phyloP scores from a whole-genome alignment of 805 yeast species.

The Saccharomyces kudriavzevii region DNA sequence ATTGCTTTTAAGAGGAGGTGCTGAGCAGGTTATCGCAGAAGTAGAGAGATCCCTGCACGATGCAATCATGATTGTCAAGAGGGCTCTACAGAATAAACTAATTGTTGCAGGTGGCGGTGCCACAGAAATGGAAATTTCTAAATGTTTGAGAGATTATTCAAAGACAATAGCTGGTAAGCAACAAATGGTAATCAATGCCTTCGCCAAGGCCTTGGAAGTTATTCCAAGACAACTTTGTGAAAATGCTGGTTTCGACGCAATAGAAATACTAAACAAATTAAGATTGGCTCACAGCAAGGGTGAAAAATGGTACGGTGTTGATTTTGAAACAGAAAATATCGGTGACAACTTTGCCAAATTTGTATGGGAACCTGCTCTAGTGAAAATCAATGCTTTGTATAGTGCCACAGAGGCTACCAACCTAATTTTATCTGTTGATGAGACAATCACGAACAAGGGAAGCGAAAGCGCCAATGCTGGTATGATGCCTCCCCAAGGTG shows the following conservation, averaged over 20 bases:
- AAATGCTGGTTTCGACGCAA: slow-evolving; percentile 97
- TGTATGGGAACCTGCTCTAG: slow-evolving; percentile 97
- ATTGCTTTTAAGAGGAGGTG: slow-evolving; percentile 89
- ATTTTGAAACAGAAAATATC: slow-evolving; percentile 73
- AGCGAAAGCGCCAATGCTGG: slow-evolving; percentile 46
- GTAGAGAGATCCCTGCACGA: slow-evolving; percentile 96
- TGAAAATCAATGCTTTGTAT: slow-evolving; percentile 85
- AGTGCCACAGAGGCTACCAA: slow-evolving; percentile 97
- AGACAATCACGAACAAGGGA: slow-evolving; percentile 73
- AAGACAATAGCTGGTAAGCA: slow-evolving; percentile 90
- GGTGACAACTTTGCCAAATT: slow-evolving; percentile 78
- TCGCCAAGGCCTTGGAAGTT: slow-evolving; percentile 88
- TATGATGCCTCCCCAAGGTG: slow-evolving; percentile 39
- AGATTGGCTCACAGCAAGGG: slow-evolving; percentile 94
- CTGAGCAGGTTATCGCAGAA: slow-evolving; percentile 96
- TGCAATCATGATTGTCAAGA: slow-evolving; percentile 95
- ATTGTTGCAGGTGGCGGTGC: slow-evolving; percentile 99
- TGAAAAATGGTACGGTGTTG: slow-evolving; percentile 86
- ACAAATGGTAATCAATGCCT: slow-evolving; percentile 85
- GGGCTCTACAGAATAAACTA: slow-evolving; percentile 78
- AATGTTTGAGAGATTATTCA: slow-evolving; percentile 76
- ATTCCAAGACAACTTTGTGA: slow-evolving; percentile 97
- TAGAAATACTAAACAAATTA: slow-evolving; percentile 83
- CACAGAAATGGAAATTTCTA: slow-evolving; percentile 93
- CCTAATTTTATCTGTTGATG: slow-evolving; percentile 88